phyloP scores from a whole-genome alignment of 2,329 filamentous ascomycete genomes.

The Pyrenophora tritici-repentis region DNA sequence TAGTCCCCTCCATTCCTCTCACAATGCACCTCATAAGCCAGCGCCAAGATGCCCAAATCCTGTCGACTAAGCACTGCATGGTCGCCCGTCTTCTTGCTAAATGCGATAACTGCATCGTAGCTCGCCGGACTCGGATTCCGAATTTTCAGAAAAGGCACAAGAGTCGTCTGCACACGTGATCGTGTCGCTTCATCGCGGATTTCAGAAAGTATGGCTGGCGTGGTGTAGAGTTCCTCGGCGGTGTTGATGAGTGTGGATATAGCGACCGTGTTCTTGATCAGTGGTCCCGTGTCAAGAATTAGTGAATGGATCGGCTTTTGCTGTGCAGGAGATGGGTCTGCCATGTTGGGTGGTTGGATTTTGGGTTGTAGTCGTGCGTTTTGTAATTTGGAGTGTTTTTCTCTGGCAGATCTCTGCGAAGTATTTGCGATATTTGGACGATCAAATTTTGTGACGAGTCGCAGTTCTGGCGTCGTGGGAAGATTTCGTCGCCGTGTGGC shows the following conservation, averaged over 20 bases:
- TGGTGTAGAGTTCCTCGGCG: constrained; percentile 68
- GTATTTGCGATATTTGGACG: background rate
- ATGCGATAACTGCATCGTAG: constrained; percentile 78
- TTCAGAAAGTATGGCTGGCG: constrained; percentile 83
- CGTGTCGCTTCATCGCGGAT: constrained; percentile 84
- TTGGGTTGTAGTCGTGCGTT: background rate
- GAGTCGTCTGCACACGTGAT: constrained; percentile 77
- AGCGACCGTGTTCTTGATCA: constrained; percentile 90
- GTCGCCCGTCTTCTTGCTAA: constrained; percentile 89
- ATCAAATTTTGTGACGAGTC: constrained; percentile 1
- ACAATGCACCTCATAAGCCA: constrained; percentile 93
- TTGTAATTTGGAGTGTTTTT: background rate
- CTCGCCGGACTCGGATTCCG: constrained; percentile 76
- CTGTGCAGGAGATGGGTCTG: constrained; percentile 18
- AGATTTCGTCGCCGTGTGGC: constrained; percentile 26
- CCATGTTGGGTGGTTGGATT: background rate
- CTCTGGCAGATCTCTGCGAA: background rate
- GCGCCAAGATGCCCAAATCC: constrained; percentile 85
- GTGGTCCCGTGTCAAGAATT: constrained; percentile 86
- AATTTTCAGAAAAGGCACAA: constrained; percentile 82
- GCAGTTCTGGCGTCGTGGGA: constrained; percentile 8
- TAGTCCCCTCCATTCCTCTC: constrained; percentile 90
- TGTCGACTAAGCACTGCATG: constrained; percentile 83
- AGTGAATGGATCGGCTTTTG: constrained; percentile 78
- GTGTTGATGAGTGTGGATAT: constrained; percentile 80